Conservation (phyloP, 306 rosid species). For the Inga leiocalycina region DNA sequence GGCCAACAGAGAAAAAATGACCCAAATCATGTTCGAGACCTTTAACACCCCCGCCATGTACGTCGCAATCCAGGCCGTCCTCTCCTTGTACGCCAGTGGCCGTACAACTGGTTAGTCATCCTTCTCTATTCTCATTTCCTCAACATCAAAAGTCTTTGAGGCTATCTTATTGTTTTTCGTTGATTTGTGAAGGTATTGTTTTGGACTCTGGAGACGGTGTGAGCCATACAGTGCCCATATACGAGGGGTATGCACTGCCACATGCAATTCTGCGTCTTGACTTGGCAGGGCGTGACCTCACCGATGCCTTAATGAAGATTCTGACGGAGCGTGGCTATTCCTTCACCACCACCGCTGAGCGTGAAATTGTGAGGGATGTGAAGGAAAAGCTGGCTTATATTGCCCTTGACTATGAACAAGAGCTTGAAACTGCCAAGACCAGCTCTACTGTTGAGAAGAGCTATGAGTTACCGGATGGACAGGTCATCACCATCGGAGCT, state of each 20-base stretch:
- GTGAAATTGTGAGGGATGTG: conserved; percentile 88
- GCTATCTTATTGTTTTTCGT: not conserved
- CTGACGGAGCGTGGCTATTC: conserved; percentile 89
- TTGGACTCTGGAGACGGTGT: conserved; percentile 91
- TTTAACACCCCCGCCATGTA: conserved; percentile 93
- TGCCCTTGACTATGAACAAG: conserved; percentile 87
- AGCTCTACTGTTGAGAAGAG: conserved; percentile 83
- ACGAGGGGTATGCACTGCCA: conserved; percentile 87
- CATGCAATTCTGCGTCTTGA: conserved; percentile 91
- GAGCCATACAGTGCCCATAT: conserved; percentile 85
- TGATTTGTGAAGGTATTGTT: conserved; percentile 66
- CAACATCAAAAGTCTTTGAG: too few relatives aligned
- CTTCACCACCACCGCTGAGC: conserved; percentile 89
- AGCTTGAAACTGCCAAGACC: conserved; percentile 77
- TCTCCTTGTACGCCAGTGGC: conserved; percentile 89
- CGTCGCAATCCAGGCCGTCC: conserved; percentile 90
- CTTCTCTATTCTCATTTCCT: not conserved
- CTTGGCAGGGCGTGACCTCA: conserved; percentile 89
- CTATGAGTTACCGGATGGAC: conserved; percentile 87
- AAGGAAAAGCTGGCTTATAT: conserved; percentile 90
- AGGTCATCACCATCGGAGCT: conserved; percentile 83
- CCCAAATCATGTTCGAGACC: conserved; percentile 91
- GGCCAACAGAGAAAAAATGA: conserved; percentile 94
- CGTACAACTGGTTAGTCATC: conserved; percentile 80
- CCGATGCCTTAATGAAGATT: conserved; percentile 86